Base-by-base conservation (phyloP, 2,329 filamentous ascomycete species). In the Lecanoromycetidae sp. region DNA sequence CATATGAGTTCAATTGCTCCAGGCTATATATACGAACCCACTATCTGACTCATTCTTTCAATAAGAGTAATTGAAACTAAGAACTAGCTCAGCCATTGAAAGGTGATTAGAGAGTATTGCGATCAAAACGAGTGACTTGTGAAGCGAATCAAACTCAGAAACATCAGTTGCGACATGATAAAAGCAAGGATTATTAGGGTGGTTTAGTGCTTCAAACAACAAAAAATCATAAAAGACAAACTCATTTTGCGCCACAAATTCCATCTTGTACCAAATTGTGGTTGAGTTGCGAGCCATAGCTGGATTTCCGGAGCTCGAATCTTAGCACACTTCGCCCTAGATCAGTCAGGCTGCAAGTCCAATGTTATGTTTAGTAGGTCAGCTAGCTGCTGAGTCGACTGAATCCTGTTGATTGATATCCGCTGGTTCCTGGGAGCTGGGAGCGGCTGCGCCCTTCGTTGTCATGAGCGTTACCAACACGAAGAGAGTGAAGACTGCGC, bases 171-270 rank as follows among this genome's bases (percentile, higher is more conserved):
- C 40, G 22, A 35, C 20, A n/a, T 19, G n/a, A 43, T 9, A 25
- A 43, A 35, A 34, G 19, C 29, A 43, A 43, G 40, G 40, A 26
- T 12, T 19, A 35, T 19, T 35, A 43, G 20, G 37, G 33, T 9
- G 17, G 22, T n/a, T 7, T 10, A 15, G 22, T 19, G 27, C 27
- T 20, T 19, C 15, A 26, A 26, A 30, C 4, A 17, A 34, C 12
- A 22, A 17, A 35, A 3, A 5, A 34, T 1, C 15, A 35, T 9
- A 20, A 34, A 12, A 35, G 8, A 43, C 6, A 12, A 4, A 5
- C 12, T 35, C 13, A 6, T 4, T 26, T 43, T 13, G 7, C 40
- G 26, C 10, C 20, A 26, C 20, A 33, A 8, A 25, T 25, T 26
- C 40, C 29, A 19, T 32, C 6, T 19, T 8, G n/a, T 43, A 15